Evolutionary conservation across 768 basidiomycete genomes (phyloP), one percentile per base, ranked within the genome.

Genomic region (Pleurotus tuoliensis): DNA sequence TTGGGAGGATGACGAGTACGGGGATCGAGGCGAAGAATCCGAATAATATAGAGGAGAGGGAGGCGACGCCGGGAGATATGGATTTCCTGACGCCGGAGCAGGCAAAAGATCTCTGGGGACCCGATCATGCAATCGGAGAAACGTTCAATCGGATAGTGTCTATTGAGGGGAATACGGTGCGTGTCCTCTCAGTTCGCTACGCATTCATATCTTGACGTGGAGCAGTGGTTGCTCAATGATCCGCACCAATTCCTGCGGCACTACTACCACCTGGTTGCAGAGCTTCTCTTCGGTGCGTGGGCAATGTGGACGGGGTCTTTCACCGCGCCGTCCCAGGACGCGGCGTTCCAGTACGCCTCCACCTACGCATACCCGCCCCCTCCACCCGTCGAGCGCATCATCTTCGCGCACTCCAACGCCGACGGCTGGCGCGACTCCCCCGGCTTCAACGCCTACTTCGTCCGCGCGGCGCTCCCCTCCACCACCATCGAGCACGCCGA

Each of bases 231-330:
- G 38, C 76, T 86, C 64, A 88, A 88, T 65, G 90, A 90, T 58
- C 87, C 90, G 0, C 56, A 67, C 1, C 88, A 91, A 64, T 89
- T 94, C 77, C 77, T 93, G n/a, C 73, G 77, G 46, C 92, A 94
- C 66, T 94, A 92, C 68, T 94, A 93, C 69, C 92, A 94, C 69
- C 86, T 91, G 57, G 88, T 87, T 27, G 92, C 88, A 0, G 92
- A 94, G 66, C 82, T 91, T 47, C 72, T 91, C 56, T 73, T 93
- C 34, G 92, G 91, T 27, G 72, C 81, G 2, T 90, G 89, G 79
- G 81, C 88, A 2, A 80, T 90, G 62, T 90, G 86, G 86, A 73
- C 76, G 44, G 85, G 86, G 38, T 77, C 85, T 4, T 80, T 68
- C 58, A 61, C 64, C 18, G 50, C 40, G 20, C 58, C 60, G 22